A percentile compares a stretch with the other conserved stretches of the same genome.
These are phyloP conservation scores for Avena eriantha DNA, from an alignment of 176 grass and related monocot species.

Conservation along the genomic window DNA sequence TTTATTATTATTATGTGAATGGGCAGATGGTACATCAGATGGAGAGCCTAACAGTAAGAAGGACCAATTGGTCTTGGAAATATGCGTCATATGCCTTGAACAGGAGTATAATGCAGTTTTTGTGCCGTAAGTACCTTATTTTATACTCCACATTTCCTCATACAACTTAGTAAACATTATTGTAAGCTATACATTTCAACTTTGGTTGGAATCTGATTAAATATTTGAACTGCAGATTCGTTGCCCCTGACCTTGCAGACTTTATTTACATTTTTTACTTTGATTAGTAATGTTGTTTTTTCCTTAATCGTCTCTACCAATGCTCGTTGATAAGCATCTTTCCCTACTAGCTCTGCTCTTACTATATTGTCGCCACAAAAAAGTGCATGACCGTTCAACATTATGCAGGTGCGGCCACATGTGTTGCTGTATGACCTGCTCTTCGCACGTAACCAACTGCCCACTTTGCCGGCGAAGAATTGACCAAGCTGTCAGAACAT, in stretches of 20 bases:
- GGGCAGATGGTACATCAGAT: constrained; percentile 52
- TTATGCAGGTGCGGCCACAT: constrained; percentile 94
- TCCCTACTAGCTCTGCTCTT: neutral
- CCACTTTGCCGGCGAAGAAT: constrained; percentile 95
- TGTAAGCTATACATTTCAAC: neutral
- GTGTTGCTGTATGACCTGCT: constrained; percentile 91
- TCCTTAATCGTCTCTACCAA: neutral
- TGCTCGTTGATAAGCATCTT: constrained; percentile 14
- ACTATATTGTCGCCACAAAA: constrained; percentile 19
- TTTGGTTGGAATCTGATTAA: constrained; percentile 22
- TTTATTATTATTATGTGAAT: constrained; percentile 57
- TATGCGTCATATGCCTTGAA: constrained; percentile 99
- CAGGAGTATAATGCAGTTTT: constrained; percentile 99
- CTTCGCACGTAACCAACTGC: constrained; percentile 77
- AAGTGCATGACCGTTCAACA: constrained; percentile 8
- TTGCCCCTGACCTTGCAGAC: neutral
- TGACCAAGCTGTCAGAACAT: constrained; percentile 85
- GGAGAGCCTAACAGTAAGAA: constrained; percentile 61
- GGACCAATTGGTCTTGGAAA: constrained; percentile 75
- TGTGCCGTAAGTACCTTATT: constrained; percentile 84
- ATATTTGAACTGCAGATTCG: neutral
- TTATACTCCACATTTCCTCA: neutral
- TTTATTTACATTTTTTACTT: constrained; percentile 7
- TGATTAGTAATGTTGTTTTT: neutral
- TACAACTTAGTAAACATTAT: neutral